Base-by-base conservation (phyloP, 2,329 filamentous ascomycete species). In the Fusarium torulosum region DNA sequence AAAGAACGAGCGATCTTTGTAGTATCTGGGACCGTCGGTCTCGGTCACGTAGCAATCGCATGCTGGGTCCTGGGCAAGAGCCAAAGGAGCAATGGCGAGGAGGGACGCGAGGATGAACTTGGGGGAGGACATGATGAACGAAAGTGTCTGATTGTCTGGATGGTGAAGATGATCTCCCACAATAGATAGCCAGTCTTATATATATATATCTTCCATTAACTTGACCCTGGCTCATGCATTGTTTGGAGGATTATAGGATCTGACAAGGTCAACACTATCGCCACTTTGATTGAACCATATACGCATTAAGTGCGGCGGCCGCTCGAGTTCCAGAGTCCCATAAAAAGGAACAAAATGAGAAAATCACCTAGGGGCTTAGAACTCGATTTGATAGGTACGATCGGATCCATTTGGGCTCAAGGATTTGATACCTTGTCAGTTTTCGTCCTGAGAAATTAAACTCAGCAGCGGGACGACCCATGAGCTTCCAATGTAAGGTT, bases 11-110 rank as follows among this genome's bases (percentile, higher is more conserved):
- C 75, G 74, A 19, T 57, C 55, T 6, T 54, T 57, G 57, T 69
- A 77, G 63, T 75, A 75, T 10, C 61, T 67, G 8, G 74, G 68
- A 20, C 54, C 63, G 19, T 61, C 56, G 11, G 72, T 72, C 20
- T 74, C 66, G 9, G 66, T 74, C 17, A 76, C 54, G n/a, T 74
- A 77, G 52, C 75, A 77, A 52, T 77, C 75, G 55, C 75, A 77
- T 37, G 71, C 41, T 11, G 69, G 64, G 45, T 72, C 64, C 29
- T 74, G 64, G 42, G 60, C 69, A 27, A 73, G 20, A 31, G 60
- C 67, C 53, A 64, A 23, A 13, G 71, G 67, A 27, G 68, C 66
- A 13, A 58, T 56, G 19, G 63, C 55, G n/a, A 74, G 67, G 40
- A 74, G 60, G n/a, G 70, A 71, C 5, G 63, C 27, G 45, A 73